Evolutionary conservation across 257 asterid genomes (phyloP).

Genomic region (Solanum ossicruentum): DNA sequence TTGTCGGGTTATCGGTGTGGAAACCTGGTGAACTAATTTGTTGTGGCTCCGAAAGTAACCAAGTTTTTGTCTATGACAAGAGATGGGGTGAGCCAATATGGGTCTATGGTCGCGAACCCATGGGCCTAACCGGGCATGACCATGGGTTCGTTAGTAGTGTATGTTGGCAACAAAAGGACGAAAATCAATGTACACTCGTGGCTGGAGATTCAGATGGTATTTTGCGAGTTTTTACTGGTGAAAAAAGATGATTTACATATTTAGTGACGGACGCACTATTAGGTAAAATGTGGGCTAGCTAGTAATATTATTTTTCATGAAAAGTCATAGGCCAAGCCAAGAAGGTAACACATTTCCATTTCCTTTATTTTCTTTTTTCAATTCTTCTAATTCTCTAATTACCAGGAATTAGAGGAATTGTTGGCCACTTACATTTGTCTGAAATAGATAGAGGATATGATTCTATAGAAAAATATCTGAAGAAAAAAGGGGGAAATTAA

Average conservation of each 20-base stretch:
- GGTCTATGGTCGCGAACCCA: constrained; percentile 34
- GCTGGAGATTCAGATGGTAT: constrained; percentile 85
- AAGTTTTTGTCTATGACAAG: constrained; percentile 65
- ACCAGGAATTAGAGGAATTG: not conserved
- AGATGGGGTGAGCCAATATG: constrained; percentile 86
- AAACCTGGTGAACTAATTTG: constrained; percentile 55
- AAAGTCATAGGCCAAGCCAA: not conserved
- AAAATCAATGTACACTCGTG: constrained; percentile 56
- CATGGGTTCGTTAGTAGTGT: constrained; percentile 57
- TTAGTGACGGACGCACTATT: not conserved
- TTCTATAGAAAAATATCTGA: not conserved
- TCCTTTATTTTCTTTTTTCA: not conserved
- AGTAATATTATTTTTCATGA: not conserved
- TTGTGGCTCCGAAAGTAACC: constrained; percentile 80
- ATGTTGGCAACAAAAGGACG: constrained; percentile 70
- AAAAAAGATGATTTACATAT: not conserved
- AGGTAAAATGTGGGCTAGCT: not conserved
- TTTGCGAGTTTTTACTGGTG: constrained; percentile 55
- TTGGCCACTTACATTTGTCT: not conserved
- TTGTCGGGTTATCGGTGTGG: constrained; percentile 84
- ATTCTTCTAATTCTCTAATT: not conserved
- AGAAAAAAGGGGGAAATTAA: not conserved
- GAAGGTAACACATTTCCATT: not conserved
- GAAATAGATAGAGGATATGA: not conserved
- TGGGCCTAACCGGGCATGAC: not conserved